Evolutionary conservation across 1,284 basidiomycete genomes (phyloP).

Genomic region (Coriolopsis trogii): DNA sequence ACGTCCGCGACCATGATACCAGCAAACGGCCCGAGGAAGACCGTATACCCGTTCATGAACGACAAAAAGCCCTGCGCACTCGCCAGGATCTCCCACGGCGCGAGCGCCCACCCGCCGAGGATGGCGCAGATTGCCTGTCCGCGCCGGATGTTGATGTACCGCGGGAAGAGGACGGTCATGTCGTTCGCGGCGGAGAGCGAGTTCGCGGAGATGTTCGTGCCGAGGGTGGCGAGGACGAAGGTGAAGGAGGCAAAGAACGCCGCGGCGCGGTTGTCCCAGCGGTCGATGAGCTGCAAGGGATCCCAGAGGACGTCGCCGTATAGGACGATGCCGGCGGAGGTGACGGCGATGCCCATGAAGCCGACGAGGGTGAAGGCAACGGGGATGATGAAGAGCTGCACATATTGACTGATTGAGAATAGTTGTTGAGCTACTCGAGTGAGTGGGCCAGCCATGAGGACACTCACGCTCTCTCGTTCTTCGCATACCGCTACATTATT

Average conservation of each 20-base stretch:
- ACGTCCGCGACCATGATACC: slow-evolving; percentile 77
- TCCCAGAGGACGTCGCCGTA: slow-evolving; percentile 62
- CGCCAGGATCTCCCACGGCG: slow-evolving; percentile 58
- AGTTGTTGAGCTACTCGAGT: background rate
- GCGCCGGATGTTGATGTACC: slow-evolving; percentile 75
- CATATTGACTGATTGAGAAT: slow-evolving; percentile 51
- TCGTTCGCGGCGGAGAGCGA: slow-evolving; percentile 80
- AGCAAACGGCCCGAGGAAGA: slow-evolving; percentile 75
- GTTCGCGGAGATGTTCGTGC: slow-evolving; percentile 78
- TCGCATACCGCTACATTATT: slow-evolving; percentile 55
- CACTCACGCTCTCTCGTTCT: slow-evolving; percentile 56
- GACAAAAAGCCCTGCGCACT: slow-evolving; percentile 51
- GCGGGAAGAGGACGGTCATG: slow-evolving; percentile 67
- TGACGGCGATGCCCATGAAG: slow-evolving; percentile 67
- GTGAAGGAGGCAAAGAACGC: slow-evolving; percentile 76
- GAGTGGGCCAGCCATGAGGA: background rate
- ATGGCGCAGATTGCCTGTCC: slow-evolving; percentile 77
- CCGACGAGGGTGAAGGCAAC: slow-evolving; percentile 62
- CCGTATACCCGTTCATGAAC: slow-evolving; percentile 73
- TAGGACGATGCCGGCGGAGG: slow-evolving; percentile 62
- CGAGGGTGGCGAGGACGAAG: slow-evolving; percentile 70
- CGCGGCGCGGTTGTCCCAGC: slow-evolving; percentile 77
- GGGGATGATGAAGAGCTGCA: slow-evolving; percentile 74
- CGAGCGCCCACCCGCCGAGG: slow-evolving; percentile 66
- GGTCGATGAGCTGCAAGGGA: slow-evolving; percentile 57